These are phyloP conservation scores for Saccharomyces hybrid DNA, from an alignment of 1,139 yeast species.

Conservation along the genomic window DNA sequence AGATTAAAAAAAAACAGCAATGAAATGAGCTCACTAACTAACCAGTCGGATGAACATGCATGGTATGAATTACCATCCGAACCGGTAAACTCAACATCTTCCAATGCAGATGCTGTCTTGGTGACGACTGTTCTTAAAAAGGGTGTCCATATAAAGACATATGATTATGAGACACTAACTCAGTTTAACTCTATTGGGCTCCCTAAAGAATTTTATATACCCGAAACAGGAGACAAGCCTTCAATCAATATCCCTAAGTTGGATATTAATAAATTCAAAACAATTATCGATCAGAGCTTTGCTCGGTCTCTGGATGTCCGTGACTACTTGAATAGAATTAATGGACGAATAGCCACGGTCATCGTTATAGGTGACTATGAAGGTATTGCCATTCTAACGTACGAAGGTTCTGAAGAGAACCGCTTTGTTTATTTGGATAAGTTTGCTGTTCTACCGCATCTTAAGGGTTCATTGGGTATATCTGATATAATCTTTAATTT, in stretches of 20 bases:
- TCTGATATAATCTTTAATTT: slow-evolving; percentile 89
- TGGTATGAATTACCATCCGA: slow-evolving; percentile 21
- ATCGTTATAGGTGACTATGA: slow-evolving; percentile 91
- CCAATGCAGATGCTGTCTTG: slow-evolving; percentile 23
- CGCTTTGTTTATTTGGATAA: slow-evolving; percentile 71
- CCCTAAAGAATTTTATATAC: slow-evolving; percentile 11
- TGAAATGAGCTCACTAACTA: slow-evolving; percentile 7
- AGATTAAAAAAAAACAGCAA: slow-evolving; percentile 41
- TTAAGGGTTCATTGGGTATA: slow-evolving; percentile 88
- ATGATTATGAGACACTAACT: slow-evolving; percentile 31
- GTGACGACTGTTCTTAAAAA: slow-evolving; percentile 70
- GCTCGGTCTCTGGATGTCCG: slow-evolving; percentile 56
- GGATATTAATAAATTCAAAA: slow-evolving; percentile 49
- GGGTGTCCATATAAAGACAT: slow-evolving; percentile 60
- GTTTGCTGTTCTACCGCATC: slow-evolving; percentile 74
- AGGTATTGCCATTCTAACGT: slow-evolving; percentile 88
- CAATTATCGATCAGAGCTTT: slow-evolving; percentile 72
- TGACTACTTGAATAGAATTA: slow-evolving; percentile 58
- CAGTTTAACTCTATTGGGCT: slow-evolving; percentile 24
- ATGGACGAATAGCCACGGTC: slow-evolving; percentile 60
- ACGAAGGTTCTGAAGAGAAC: slow-evolving; percentile 42
- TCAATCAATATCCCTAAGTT: slow-evolving; percentile 33
- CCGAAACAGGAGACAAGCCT: background rate
- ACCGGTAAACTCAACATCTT: slow-evolving; percentile 7
- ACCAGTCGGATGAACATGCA: slow-evolving; percentile 9